phyloP scores from a whole-genome alignment of 805 yeast species.

The Ogataea minuta region DNA sequence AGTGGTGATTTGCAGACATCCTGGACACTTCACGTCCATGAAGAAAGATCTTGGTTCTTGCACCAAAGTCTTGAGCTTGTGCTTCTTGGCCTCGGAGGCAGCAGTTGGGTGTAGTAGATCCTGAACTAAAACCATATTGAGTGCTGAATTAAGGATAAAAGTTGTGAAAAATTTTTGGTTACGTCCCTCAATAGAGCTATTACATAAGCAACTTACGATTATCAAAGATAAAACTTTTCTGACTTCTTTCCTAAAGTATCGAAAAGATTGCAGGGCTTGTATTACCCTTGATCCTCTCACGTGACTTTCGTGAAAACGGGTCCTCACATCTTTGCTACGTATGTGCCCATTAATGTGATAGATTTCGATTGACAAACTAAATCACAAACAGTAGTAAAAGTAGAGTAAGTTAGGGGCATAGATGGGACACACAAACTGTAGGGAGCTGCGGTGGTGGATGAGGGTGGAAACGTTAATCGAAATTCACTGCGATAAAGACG shows the following conservation, averaged over 20 bases:
- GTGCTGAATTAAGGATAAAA: slow-evolving; percentile 3
- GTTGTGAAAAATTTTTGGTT: slow-evolving; percentile 22
- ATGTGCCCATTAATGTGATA: slow-evolving; percentile 8
- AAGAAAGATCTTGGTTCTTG: slow-evolving; percentile 98
- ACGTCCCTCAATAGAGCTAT: neutral
- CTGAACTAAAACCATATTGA: slow-evolving; percentile 85
- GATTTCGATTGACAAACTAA: slow-evolving; percentile 13
- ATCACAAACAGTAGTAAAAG: slow-evolving; percentile 12
- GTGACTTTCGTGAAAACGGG: slow-evolving; percentile 7
- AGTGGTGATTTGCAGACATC: slow-evolving; percentile 98
- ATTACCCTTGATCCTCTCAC: slow-evolving; percentile 6
- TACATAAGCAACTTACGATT: slow-evolving; percentile 7
- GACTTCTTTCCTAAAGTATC: neutral
- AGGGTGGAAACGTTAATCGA: slow-evolving; percentile 2
- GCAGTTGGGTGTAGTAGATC: slow-evolving; percentile 98
- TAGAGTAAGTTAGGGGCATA: slow-evolving; percentile 2
- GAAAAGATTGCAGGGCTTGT: neutral
- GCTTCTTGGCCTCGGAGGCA: slow-evolving; percentile 93
- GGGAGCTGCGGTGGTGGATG: slow-evolving; percentile 7
- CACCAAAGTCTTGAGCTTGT: slow-evolving; percentile 96
- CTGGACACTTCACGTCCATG: slow-evolving; percentile 99
- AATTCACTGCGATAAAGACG: slow-evolving; percentile 8
- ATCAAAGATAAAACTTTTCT: neutral
- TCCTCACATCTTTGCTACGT: slow-evolving; percentile 9
- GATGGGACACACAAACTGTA: slow-evolving; percentile 3